Percentiles rank a stretch among this genome's conserved stretches.
Conservation (phyloP, 106 monocot species). For the Allium cepa region DNA sequence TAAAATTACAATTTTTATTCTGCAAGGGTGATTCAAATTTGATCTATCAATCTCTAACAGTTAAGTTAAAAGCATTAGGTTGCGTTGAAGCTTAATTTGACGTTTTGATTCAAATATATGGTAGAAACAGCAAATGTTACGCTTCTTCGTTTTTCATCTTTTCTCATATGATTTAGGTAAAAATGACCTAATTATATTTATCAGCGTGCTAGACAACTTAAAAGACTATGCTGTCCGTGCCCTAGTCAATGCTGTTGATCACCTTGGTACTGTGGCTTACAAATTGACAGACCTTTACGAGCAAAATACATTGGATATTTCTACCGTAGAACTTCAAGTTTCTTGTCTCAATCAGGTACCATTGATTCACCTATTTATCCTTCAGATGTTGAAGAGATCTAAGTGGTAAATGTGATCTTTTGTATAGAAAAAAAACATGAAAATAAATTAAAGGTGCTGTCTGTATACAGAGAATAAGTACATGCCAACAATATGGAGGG, state of each 20-base stretch:
- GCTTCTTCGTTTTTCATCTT: background rate
- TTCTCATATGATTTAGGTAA: background rate
- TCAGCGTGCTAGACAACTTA: conserved; percentile 89
- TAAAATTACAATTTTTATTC: too few relatives aligned
- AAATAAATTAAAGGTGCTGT: background rate
- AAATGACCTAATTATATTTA: conserved; percentile 6
- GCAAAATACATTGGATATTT: conserved; percentile 67
- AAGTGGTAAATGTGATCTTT: background rate
- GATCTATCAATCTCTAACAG: too few relatives aligned
- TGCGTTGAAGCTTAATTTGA: too few relatives aligned
- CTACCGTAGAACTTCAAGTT: conserved; percentile 62
- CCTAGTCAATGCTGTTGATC: conserved; percentile 96
- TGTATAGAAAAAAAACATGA: too few relatives aligned
- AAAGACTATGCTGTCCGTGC: conserved; percentile 92
- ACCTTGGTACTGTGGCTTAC: conserved; percentile 95
- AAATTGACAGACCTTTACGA: conserved; percentile 93
- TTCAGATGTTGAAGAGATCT: background rate
- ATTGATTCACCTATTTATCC: background rate
- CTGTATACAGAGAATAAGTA: conserved; percentile 36
- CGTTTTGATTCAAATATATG: too few relatives aligned
- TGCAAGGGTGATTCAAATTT: too few relatives aligned
- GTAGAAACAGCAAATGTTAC: too few relatives aligned
- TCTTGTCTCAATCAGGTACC: conserved; percentile 87
- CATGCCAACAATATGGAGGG: conserved; percentile 67
- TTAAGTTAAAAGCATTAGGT: too few relatives aligned